phyloP scores from a whole-genome alignment of 495 filamentous ascomycete genomes.

The Cetradonia linearis region DNA sequence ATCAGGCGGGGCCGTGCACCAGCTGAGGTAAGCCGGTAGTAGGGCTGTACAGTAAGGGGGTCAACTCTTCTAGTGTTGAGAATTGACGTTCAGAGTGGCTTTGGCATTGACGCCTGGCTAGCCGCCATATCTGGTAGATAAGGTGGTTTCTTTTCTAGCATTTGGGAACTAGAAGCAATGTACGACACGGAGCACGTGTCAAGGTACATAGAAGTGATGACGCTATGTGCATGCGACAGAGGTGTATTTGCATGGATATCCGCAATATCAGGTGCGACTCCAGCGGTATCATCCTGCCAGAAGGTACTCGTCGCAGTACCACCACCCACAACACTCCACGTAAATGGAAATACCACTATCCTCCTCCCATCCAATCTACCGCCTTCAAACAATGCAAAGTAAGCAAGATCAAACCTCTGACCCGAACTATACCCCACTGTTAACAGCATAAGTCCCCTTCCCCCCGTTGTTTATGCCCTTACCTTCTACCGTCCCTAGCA shows the following conservation, averaged over 20 bases:
- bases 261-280: neutral
- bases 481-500: neutral
- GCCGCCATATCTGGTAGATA: too few species aligned
- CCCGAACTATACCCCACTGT: neutral
- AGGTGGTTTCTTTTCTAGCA: too few species aligned
- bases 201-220: neutral
- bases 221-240: neutral
- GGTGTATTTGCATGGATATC: neutral
- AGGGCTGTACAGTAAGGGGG: too few species aligned
- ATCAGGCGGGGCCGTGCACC: too few species aligned
- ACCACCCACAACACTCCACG: neutral
- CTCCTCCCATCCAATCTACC: neutral
- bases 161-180: too few species aligned
- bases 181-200: neutral
- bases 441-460: neutral
- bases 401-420: neutral
- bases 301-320: neutral
- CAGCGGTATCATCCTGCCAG: neutral
- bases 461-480: neutral
- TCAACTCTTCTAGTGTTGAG: too few species aligned
- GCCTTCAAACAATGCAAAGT: neutral
- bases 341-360: neutral
- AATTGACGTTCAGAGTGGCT: too few species aligned
- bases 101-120: too few species aligned
- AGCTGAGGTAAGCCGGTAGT: too few species aligned